Conservation (phyloP, 768 basidiomycete species). For the Strobilomyces dryophilus region DNA sequence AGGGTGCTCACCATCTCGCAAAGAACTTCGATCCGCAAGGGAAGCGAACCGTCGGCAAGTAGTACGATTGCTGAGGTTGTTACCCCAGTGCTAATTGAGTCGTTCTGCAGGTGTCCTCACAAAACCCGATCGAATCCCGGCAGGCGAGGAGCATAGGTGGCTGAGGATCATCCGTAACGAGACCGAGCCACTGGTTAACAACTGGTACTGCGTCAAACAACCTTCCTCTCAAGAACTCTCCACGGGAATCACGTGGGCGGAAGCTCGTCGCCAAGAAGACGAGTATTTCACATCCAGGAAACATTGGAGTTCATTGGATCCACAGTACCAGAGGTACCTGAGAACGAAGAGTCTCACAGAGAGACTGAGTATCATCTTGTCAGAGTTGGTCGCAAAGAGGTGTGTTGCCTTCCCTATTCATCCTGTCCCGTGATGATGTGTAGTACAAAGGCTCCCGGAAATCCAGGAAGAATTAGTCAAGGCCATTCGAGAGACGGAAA, state of each 20-base stretch:
- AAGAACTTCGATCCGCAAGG: neutral
- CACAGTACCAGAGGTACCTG: constrained; percentile 46
- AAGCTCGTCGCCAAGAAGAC: constrained; percentile 54
- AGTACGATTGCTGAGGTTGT: too few species aligned
- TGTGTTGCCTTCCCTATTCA: constrained; percentile 22
- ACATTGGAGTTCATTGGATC: constrained; percentile 52
- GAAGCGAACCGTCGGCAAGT: constrained; percentile 1
- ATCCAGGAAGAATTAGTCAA: constrained; percentile 54
- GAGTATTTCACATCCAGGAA: constrained; percentile 46
- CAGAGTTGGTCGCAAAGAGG: constrained; percentile 57
- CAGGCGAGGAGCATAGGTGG: constrained; percentile 37
- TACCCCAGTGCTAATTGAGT: neutral
- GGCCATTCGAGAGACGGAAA: constrained; percentile 37
- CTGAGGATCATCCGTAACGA: constrained; percentile 51
- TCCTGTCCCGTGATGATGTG: neutral
- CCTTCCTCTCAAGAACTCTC: constrained; percentile 20
- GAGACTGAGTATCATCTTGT: constrained; percentile 53
- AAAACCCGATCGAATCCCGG: constrained; percentile 55
- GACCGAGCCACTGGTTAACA: constrained; percentile 21
- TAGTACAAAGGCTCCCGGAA: constrained; percentile 46
- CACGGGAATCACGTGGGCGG: constrained; percentile 40
- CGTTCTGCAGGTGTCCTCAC: constrained; percentile 58
- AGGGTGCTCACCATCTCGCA: constrained; percentile 1
- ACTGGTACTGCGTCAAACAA: constrained; percentile 36
- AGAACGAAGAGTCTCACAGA: constrained; percentile 55